Base-by-base conservation (phyloP, 192 early-diverging fungal species). In the Phycomyces blakesleeanus region DNA sequence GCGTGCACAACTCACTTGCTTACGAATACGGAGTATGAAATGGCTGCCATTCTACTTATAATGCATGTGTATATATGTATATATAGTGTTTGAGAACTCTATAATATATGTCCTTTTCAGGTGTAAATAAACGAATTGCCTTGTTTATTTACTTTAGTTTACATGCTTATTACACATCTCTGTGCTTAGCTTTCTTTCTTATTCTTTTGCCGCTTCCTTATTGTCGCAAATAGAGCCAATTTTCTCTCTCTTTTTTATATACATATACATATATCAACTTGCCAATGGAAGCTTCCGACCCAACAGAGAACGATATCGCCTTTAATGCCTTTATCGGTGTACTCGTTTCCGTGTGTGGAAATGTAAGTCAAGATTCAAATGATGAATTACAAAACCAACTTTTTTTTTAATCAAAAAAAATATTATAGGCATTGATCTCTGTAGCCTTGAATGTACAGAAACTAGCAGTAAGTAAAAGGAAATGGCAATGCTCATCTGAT, bases 391-490 rank as follows among this genome's bases (percentile, higher is more conserved):
- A n/a, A n/a, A n/a, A n/a, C n/a, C n/a, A n/a, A n/a, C n/a, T 37
- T 26, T 20, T 60, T 16, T 49, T 51, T 51, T 51, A 60, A 22
- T 10, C 42, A 22, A 16, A 22, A 11, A 26, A 16, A 37, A 53
- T 7, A 25, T 56, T 5, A 8, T 64, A 85, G 83, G 76, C 84
- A 56, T 72, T 85, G 21, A 90, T 90, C 22, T 89, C 87, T 3
- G 69, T 84, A 5, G 87, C 87, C 0, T 76, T 90, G 39, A 90
- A 90, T 66, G 61, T 90, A 20, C 89, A 90, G 71, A 90, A 90
- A 57, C 72, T 80, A 47, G 87, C 86, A 16, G 71, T 73, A 73
- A 67, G 65, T 41, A 51, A 24, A 51, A 24, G 44, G 21, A 44
- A 37, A 26, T 16, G 15, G 11, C 26, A 20, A 20, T 34, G 10